Conservation (phyloP, 176 grass and related monocot genomes). For the Aegilops bicornis region DNA sequence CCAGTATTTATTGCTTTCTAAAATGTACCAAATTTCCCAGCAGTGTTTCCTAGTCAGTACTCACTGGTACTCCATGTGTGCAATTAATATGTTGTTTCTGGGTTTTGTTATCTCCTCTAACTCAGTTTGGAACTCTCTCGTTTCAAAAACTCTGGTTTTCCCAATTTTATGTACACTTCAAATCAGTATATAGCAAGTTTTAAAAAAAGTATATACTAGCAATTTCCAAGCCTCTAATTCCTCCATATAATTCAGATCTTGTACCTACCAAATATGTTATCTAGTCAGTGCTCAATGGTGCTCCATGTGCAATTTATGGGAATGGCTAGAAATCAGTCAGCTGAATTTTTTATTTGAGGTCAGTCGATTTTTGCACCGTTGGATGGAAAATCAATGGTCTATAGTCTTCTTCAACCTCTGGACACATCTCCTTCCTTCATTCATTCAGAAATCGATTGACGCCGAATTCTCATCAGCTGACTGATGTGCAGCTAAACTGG, state of each 20-base stretch:
- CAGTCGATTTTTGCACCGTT: no score
- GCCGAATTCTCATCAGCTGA: no score
- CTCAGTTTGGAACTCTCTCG: not conserved
- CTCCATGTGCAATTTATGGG: not conserved
- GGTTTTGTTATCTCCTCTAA: not conserved
- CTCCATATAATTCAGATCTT: not conserved
- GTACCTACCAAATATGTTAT: not conserved
- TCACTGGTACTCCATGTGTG: not conserved
- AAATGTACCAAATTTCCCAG: conserved; percentile 7
- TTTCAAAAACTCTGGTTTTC: not conserved
- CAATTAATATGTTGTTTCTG: not conserved
- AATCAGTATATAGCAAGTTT: not conserved
- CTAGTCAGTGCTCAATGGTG: not conserved
- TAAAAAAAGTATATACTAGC: no score
- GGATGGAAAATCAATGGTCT: no score
- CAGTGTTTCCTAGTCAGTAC: conserved; percentile 12
- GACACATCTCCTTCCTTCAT: no score
- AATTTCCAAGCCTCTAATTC: not conserved
- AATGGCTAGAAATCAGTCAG: no score
- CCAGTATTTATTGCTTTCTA: conserved; percentile 1
- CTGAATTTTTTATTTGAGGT: no score
- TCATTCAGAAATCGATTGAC: no score
- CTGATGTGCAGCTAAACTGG: no score
- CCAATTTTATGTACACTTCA: not conserved
- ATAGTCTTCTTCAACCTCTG: no score